Evolutionary conservation across 148 eudicot genomes (phyloP).

Genomic region (Vaccinium darrowii): DNA sequence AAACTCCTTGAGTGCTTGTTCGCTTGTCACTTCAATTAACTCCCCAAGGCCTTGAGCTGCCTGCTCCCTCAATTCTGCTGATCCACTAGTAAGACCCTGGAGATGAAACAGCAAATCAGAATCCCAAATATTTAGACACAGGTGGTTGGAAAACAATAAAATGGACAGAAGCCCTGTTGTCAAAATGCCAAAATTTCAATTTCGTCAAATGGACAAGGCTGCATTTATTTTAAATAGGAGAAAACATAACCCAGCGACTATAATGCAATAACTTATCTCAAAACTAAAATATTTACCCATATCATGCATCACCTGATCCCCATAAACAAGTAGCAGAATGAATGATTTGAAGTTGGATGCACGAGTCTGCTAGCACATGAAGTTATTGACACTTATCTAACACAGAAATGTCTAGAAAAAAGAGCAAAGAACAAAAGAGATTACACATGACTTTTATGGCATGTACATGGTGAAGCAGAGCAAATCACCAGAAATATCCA

Average conservation of each 20-base stretch:
- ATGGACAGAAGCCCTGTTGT: neutral
- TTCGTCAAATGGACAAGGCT: neutral
- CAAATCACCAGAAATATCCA: neutral
- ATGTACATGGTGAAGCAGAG: neutral
- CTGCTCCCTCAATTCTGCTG: slow-evolving; percentile 95
- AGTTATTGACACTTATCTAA: neutral
- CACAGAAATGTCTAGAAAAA: neutral
- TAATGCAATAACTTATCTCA: neutral
- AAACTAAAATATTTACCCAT: neutral
- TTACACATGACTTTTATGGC: neutral
- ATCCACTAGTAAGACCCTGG: slow-evolving; percentile 92
- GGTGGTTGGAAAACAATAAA: neutral
- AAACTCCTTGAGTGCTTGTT: slow-evolving; percentile 76
- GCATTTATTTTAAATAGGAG: neutral
- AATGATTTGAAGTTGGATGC: neutral
- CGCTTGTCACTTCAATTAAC: slow-evolving; percentile 93
- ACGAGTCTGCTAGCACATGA: neutral
- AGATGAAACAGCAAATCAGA: slow-evolving; percentile 5
- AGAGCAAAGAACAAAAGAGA: neutral
- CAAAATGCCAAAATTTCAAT: neutral
- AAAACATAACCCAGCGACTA: neutral
- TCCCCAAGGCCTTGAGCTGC: slow-evolving; percentile 98
- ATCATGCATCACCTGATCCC: neutral
- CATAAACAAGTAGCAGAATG: neutral
- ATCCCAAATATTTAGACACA: neutral